phyloP scores from a whole-genome alignment of 2,329 filamentous ascomycete species.

The Orbilia brochopaga region DNA sequence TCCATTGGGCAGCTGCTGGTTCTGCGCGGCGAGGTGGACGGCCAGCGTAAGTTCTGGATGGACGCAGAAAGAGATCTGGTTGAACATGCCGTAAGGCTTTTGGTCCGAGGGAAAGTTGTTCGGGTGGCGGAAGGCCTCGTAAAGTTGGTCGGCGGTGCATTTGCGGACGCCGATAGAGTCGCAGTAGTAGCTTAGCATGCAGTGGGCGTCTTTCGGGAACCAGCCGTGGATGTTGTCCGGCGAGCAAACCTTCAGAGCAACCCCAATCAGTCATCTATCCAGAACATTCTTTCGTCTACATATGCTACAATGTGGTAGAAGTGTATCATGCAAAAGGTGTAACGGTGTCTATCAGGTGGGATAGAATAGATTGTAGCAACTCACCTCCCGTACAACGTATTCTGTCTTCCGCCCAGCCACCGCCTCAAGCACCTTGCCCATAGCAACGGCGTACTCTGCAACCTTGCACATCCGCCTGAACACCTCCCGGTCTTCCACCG shows the following conservation, averaged over 20 bases:
- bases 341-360: no score
- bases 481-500: neutral
- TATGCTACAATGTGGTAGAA: no score
- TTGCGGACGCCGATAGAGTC: neutral
- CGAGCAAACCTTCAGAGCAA: neutral
- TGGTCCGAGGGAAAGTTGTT: slow-evolving; percentile 1
- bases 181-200: slow-evolving; percentile 3
- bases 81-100: slow-evolving; percentile 11
- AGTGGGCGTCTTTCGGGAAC: slow-evolving; percentile 10
- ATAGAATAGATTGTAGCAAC: neutral
- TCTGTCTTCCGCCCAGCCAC: slow-evolving; percentile 3
- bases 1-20: neutral
- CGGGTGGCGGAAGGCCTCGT: neutral
- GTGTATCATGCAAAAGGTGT: no score
- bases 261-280: no score
- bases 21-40: neutral
- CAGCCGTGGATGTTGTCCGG: neutral
- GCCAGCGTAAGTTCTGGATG: slow-evolving; percentile 15
- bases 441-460: slow-evolving; percentile 7
- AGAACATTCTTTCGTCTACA: no score
- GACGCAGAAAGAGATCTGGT: slow-evolving; percentile 10
- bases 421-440: slow-evolving; percentile 5
- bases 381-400: slow-evolving; percentile 1
- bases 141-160: neutral
- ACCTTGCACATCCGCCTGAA: slow-evolving; percentile 4